Percentiles rank a stretch among this genome's conserved stretches.
Evolutionary conservation across 176 grass and related monocot species (phyloP).

Genomic region (Pontederia paniculata): DNA sequence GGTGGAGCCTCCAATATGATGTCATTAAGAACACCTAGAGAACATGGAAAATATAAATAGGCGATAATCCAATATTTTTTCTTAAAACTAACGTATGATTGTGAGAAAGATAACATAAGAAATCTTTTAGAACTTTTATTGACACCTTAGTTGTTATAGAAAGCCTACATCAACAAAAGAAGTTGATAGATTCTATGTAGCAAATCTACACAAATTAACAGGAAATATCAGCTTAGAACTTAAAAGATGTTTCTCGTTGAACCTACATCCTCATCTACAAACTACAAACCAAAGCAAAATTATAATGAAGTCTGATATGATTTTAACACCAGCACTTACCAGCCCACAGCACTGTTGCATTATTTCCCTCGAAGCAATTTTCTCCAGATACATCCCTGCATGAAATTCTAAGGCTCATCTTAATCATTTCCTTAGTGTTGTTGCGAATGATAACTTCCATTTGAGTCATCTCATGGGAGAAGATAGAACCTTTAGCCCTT

Average conservation of each 20-base stretch:
- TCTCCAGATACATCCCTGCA: conserved; percentile 91
- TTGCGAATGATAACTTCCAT: conserved; percentile 81
- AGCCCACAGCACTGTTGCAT: conserved; percentile 79
- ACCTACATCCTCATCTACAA: too few relatives aligned
- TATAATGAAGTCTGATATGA: not conserved
- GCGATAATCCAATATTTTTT: too few relatives aligned
- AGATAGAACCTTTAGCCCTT: conserved; percentile 49
- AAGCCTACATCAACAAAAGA: too few relatives aligned
- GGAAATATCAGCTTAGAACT: too few relatives aligned
- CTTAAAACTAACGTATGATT: too few relatives aligned
- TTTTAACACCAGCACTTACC: conserved; percentile 31
- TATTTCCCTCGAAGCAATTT: conserved; percentile 74
- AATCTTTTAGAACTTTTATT: too few relatives aligned
- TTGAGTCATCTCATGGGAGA: conserved; percentile 71
- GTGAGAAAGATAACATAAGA: too few relatives aligned
- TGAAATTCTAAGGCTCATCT: conserved; percentile 66
- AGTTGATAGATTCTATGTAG: too few relatives aligned
- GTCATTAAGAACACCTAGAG: conserved; percentile 59
- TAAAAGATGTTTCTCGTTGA: too few relatives aligned
- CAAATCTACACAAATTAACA: too few relatives aligned
- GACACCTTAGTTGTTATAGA: too few relatives aligned
- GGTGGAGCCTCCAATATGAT: conserved; percentile 74
- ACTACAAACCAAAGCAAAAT: not conserved
- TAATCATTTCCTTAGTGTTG: conserved; percentile 88
- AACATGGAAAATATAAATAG: conserved; percentile 7